Evolutionary conservation across 805 yeast genomes (phyloP), one percentile per base, ranked within the genome.

Genomic region (Ogataea pini): DNA sequence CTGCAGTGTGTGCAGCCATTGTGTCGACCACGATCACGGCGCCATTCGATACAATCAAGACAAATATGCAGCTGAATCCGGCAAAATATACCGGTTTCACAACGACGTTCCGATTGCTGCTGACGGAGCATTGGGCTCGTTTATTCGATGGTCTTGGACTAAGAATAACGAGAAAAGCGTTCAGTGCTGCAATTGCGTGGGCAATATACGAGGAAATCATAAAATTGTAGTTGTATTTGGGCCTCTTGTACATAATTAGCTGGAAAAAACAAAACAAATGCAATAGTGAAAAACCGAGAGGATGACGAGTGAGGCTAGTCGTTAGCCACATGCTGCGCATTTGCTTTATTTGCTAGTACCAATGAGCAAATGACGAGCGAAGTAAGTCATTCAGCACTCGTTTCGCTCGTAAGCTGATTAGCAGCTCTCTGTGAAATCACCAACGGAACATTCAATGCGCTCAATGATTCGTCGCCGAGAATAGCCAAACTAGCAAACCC

Each of bases 161-260:
- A 57, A 74, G 99, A 55, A 73, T 94, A 42, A 76, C 85, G 4
- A 76, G 98, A 57, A 94, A 94, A 68, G 96, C 92, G 0, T 65
- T 88, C 41, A 86, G 96, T 66, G 92, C 97, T 0, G 97, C 96
- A 1, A 89, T 94, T 51, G 90, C 96, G 42, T 94, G 99, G 99
- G 89, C 96, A 50, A 84, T 94, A 19, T 94, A 92, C 64, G 99
- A 94, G 66, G 97, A 94, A 63, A 69, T 92, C 46, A 78, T 92
- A 33, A 78, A 77, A 41, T 47, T 64, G 27, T 65, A 9, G 9
- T 24, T 7, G 27, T 9, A 24, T 24, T 24, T 24, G 27, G 27
- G 27, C 9, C 27, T 24, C 27, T 24, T 24, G 27, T 24, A 24
- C 9, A 24, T 24, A 24, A 24, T 7, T 9, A 25, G 41, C 31